Evolutionary conservation across 176 grass and related monocot species (phyloP).

Genomic region (Canna indica): DNA sequence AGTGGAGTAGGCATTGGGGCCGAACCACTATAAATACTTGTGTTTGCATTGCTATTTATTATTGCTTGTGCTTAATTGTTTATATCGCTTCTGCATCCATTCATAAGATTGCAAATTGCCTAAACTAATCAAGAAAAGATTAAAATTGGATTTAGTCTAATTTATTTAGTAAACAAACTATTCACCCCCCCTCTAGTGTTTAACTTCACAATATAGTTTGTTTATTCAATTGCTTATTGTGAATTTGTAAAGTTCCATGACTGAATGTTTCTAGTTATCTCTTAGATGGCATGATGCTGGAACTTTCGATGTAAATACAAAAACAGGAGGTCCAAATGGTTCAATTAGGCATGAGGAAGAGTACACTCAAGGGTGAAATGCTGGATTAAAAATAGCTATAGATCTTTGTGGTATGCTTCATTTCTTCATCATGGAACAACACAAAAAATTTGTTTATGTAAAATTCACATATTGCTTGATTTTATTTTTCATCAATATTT

Average conservation of each 20-base stretch:
- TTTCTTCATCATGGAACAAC: not conserved
- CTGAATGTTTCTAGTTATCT: conserved; percentile 7
- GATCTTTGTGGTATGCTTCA: conserved; percentile 71
- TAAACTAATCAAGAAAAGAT: no score
- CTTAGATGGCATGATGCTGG: conserved; percentile 99
- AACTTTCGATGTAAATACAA: conserved; percentile 72
- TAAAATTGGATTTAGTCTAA: no score
- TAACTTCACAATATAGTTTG: not conserved
- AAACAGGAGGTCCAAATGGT: conserved; percentile 89
- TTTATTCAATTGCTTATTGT: not conserved
- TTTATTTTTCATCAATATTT: not conserved
- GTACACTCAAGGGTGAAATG: conserved; percentile 80
- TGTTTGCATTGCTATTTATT: no score
- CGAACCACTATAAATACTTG: no score
- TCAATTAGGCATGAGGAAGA: conserved; percentile 87
- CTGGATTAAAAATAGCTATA: conserved; percentile 92
- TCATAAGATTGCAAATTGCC: no score
- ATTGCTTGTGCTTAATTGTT: no score
- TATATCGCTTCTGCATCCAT: no score
- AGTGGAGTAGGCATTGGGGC: no score
- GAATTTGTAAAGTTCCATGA: not conserved
- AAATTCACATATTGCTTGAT: not conserved
- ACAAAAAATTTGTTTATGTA: not conserved
- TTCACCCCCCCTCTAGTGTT: no score
- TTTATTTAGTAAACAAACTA: no score